Evolutionary conservation across 192 early-diverging fungal genomes (phyloP), one percentile per base, ranked within the genome.

Genomic region (Backusella parvicylindrica): DNA sequence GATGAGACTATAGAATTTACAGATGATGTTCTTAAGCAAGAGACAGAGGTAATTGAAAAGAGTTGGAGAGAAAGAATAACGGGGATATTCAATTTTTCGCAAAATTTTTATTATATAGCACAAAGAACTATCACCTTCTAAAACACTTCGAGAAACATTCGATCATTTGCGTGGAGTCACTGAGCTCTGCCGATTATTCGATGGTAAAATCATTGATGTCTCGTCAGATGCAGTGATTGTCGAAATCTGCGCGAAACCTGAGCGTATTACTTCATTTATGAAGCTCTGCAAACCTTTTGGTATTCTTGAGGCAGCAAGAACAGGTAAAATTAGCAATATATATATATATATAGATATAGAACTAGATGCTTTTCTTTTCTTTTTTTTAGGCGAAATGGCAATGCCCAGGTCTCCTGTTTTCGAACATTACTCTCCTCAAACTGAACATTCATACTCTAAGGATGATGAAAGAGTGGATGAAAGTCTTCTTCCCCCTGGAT

Each of bases 261-360:
- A 89, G 47, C 90, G 96, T 72, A 85, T 99, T 35, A 93, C 96
- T 82, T 88, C 96, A 5, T 97, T 99, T 84, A 82, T 99, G 68
- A 94, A 94, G 81, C 86, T 99, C 15, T 86, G 96, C 69, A 93
- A 94, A 76, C 97, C 97, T 8, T 98, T 94, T 78, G 97, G 97
- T 28, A 93, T 99, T 76, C 84, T 99, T 70, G 97, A 99, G 82
- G 95, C 92, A 1, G 91, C 94, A 33, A 89, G 96, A 73, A 95
- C 92, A 37, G 97, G 97, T 60, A 50, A 26, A 47, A 47, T n/a
- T 38, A 38, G 11, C 37, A 38, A 38, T 38, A 38, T n/a, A n/a
- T n/a, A n/a, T n/a, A n/a, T n/a, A n/a, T n/a, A n/a, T 18, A n/a
- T n/a, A 47, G 18, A 41, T 41, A 13, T 13, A 47, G 16, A 47